Conservation (phyloP, 1,139 yeast genomes). For the Diutina sp. region DNA sequence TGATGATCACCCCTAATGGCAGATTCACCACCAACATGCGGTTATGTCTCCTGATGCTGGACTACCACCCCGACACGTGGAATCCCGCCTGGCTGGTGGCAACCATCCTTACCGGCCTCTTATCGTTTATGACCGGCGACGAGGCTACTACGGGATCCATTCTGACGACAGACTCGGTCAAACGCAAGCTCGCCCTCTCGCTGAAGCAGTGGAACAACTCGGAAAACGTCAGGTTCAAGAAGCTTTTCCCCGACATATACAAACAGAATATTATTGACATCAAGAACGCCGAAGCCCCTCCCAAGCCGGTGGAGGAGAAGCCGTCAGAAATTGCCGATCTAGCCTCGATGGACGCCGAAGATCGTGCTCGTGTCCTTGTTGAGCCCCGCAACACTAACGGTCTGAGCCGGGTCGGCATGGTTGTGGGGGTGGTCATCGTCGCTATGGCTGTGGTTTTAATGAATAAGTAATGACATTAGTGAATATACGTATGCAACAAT, state of each 20-base stretch:
- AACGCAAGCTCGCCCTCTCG: constrained; percentile 27
- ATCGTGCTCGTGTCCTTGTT: constrained; percentile 26
- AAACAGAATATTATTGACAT: constrained; percentile 20
- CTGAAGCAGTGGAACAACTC: constrained; percentile 56
- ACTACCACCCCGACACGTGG: constrained; percentile 90
- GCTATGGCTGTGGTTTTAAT: constrained; percentile 12
- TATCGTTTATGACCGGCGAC: constrained; percentile 71
- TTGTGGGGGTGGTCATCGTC: constrained; percentile 16
- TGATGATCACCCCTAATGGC: constrained; percentile 82
- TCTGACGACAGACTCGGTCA: constrained; percentile 21
- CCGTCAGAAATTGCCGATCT: constrained; percentile 9
- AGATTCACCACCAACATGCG: constrained; percentile 69
- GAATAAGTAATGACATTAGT: neutral
- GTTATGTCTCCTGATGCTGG: constrained; percentile 79
- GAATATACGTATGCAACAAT: neutral
- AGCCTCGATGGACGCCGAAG: constrained; percentile 30
- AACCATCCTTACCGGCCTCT: constrained; percentile 70
- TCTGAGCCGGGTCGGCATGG: constrained; percentile 8
- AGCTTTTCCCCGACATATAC: constrained; percentile 61
- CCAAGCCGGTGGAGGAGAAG: neutral
- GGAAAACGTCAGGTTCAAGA: constrained; percentile 40
- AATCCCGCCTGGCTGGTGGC: constrained; percentile 92
- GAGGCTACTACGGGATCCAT: constrained; percentile 30
- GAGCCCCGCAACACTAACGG: constrained; percentile 7
- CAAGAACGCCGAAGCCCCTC: neutral